phyloP scores from a whole-genome alignment of 208 protist species.

The Trypanosoma boissoni region DNA sequence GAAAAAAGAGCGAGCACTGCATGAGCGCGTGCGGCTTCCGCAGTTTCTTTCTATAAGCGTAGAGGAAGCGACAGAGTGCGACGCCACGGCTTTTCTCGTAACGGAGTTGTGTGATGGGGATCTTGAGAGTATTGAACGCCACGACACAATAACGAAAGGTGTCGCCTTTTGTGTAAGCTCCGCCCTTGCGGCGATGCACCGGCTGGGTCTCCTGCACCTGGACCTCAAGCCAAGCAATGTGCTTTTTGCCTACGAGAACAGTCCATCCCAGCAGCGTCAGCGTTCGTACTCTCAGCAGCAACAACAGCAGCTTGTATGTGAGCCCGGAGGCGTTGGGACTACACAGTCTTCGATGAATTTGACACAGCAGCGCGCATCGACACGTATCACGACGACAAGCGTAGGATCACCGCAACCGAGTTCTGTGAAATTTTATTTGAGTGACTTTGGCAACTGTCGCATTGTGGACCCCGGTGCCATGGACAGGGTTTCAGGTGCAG shows the following conservation, averaged over 20 bases:
- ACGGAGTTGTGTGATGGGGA: conserved; percentile 86
- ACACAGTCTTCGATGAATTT: too few species aligned
- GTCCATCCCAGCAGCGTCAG: conserved; percentile 31
- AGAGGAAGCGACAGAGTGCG: conserved; percentile 59
- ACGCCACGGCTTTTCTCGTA: conserved; percentile 76
- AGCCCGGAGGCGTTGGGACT: too few species aligned
- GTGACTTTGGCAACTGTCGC: conserved; percentile 86
- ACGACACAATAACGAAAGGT: conserved; percentile 48
- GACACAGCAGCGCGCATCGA: too few species aligned
- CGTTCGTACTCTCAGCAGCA: conserved; percentile 3
- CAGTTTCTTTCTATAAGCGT: conserved; percentile 75
- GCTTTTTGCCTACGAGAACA: conserved; percentile 70
- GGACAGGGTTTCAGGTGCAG: conserved; percentile 48
- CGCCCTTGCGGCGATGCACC: conserved; percentile 78
- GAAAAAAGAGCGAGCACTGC: conserved; percentile 25
- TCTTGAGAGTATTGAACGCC: conserved; percentile 60
- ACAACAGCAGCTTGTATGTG: conserved; percentile 2
- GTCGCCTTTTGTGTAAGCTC: conserved; percentile 78
- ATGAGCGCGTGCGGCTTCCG: conserved; percentile 48
- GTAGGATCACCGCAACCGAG: neutral
- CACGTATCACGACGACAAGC: too few species aligned
- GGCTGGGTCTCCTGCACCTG: conserved; percentile 74
- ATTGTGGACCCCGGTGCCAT: conserved; percentile 45
- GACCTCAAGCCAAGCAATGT: conserved; percentile 89
- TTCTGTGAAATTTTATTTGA: conserved; percentile 81